These are phyloP conservation scores for Drosera spatulata DNA, from an alignment of 179 eudicot species.

Conservation along the genomic window DNA sequence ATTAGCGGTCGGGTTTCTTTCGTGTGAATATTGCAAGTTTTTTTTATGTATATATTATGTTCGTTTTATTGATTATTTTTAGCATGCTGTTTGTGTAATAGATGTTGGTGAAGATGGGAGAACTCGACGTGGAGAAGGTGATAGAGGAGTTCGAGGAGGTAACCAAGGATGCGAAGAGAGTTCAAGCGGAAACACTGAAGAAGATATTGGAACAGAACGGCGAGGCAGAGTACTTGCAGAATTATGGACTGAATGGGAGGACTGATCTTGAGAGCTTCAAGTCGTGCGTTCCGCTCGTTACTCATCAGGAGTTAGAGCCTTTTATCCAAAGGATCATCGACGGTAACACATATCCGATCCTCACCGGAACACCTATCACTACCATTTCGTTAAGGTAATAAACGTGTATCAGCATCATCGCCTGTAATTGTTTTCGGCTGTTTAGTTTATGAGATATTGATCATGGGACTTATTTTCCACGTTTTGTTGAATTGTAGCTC, in stretches of 20 bases:
- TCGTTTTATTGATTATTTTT: too few relatives aligned
- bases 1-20: too few relatives aligned
- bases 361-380: conserved; percentile 49
- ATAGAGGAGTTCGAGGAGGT: conserved; percentile 44
- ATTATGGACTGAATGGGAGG: conserved; percentile 41
- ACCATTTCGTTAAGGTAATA: conserved; percentile 49
- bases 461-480: neutral
- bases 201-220: conserved; percentile 48
- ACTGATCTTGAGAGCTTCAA: conserved; percentile 39
- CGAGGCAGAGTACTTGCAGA: conserved; percentile 32
- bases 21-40: too few relatives aligned
- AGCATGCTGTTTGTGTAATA: neutral
- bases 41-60: too few relatives aligned
- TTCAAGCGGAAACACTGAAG: conserved; percentile 38
- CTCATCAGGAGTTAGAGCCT: conserved; percentile 47
- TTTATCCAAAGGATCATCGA: conserved; percentile 38
- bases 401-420: neutral
- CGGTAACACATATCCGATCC: conserved; percentile 37
- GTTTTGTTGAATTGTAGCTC: conserved; percentile 38
- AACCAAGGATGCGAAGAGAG: conserved; percentile 38
- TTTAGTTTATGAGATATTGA: too few relatives aligned
- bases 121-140: conserved; percentile 24
- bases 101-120: conserved; percentile 32
- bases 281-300: conserved; percentile 43
- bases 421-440: too few relatives aligned